phyloP scores from a whole-genome alignment of 345 rosid genomes.

The Eucalyptus curtisii region DNA sequence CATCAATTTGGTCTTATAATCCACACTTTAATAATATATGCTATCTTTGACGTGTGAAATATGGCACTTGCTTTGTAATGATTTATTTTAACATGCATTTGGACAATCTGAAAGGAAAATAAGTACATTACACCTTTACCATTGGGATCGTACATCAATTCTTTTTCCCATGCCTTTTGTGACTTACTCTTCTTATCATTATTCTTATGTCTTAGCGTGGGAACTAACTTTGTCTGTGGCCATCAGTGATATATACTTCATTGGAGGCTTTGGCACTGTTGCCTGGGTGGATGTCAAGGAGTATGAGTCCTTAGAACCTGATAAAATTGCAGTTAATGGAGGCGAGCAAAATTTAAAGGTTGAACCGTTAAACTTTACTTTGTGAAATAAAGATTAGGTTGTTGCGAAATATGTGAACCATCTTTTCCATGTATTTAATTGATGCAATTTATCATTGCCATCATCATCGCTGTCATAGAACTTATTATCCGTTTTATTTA shows the following conservation, averaged over 20 bases:
- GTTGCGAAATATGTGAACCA: background rate
- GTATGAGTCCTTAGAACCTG: slow-evolving; percentile 70
- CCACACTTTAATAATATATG: background rate
- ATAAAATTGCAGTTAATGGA: slow-evolving; percentile 92
- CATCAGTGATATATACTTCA: slow-evolving; percentile 86
- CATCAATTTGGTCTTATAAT: background rate
- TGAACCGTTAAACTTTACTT: background rate
- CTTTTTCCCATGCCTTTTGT: background rate
- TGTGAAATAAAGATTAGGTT: background rate
- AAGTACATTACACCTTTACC: background rate
- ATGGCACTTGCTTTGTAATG: background rate
- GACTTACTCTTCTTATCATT: background rate
- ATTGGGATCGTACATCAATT: background rate
- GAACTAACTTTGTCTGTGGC: background rate
- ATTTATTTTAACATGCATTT: background rate
- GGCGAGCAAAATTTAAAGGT: slow-evolving; percentile 94
- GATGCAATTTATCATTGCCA: background rate
- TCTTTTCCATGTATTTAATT: background rate
- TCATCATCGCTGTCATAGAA: background rate
- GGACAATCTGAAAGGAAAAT: background rate
- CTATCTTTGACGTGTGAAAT: background rate
- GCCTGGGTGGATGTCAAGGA: slow-evolving; percentile 96
- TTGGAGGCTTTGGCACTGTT: slow-evolving; percentile 98
- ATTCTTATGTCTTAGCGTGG: background rate
- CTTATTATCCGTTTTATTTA: background rate